A percentile compares a stretch with the other conserved stretches of the same genome.
Evolutionary conservation across 768 basidiomycete genomes (phyloP).

Genomic region (Suillus paluster): DNA sequence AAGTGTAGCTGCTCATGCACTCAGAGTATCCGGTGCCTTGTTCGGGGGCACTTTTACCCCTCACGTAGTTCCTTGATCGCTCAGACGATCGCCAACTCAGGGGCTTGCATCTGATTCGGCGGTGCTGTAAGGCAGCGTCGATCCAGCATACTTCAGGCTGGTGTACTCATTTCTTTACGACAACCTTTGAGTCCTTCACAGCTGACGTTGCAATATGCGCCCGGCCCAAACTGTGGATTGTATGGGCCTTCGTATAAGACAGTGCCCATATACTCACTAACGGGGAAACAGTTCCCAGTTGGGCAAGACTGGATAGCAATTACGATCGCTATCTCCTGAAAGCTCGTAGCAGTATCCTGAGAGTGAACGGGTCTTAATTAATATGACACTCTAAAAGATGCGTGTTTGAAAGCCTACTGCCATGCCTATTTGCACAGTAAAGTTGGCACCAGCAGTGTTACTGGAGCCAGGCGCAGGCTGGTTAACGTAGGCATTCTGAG

Average conservation of each 20-base stretch:
- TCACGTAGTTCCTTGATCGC: too few species aligned
- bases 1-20: too few species aligned
- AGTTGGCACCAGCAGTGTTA: slow-evolving; percentile 38
- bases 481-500: slow-evolving; percentile 7
- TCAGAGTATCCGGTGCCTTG: too few species aligned
- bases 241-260: slow-evolving; percentile 47
- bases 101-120: too few species aligned
- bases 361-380: not conserved
- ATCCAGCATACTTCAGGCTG: too few species aligned
- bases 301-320: slow-evolving; percentile 43
- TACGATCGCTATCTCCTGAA: slow-evolving; percentile 44
- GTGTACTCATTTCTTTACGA: too few species aligned
- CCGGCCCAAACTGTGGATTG: slow-evolving; percentile 36
- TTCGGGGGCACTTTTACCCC: too few species aligned
- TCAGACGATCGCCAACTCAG: too few species aligned
- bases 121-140: too few species aligned
- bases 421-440: slow-evolving; percentile 47
- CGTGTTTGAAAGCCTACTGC: slow-evolving; percentile 36
- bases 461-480: slow-evolving; percentile 25
- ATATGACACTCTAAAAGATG: not conserved
- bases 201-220: too few species aligned
- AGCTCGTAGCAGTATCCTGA: slow-evolving; percentile 38
- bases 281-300: slow-evolving; percentile 22
- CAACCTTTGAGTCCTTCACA: too few species aligned
- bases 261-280: slow-evolving; percentile 38